phyloP scores from a whole-genome alignment of 2,329 filamentous ascomycete genomes.

The Calonectria hongkongensis region DNA sequence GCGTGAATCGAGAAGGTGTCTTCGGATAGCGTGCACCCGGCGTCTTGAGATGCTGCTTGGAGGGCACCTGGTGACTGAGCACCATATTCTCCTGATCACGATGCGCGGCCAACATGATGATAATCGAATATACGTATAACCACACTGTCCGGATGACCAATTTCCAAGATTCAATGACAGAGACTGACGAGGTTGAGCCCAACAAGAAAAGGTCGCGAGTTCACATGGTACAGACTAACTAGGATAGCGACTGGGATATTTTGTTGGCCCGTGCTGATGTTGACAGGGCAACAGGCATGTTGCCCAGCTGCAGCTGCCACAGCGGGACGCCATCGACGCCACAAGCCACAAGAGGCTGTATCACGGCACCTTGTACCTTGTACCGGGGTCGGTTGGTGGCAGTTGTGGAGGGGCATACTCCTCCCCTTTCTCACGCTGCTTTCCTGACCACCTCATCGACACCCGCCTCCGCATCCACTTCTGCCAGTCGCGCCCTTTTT shows the following conservation, averaged over 20 bases:
- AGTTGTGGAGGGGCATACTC: slow-evolving; percentile 61
- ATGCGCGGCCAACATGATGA: slow-evolving; percentile 82
- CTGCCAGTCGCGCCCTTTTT: slow-evolving; percentile 56
- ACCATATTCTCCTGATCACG: slow-evolving; percentile 93
- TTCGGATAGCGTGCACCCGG: slow-evolving; percentile 85
- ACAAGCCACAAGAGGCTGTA: slow-evolving; percentile 56
- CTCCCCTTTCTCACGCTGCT: slow-evolving; percentile 59
- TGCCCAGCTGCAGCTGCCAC: slow-evolving; percentile 25
- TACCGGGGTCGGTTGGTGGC: slow-evolving; percentile 48
- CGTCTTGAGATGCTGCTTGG: slow-evolving; percentile 89
- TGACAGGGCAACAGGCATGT: slow-evolving; percentile 56
- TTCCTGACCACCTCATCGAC: slow-evolving; percentile 59
- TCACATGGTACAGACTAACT: slow-evolving; percentile 8
- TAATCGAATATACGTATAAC: neutral
- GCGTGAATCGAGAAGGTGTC: slow-evolving; percentile 85
- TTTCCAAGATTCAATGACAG: slow-evolving; percentile 38
- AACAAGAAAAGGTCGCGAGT: slow-evolving; percentile 35
- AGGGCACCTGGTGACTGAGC: slow-evolving; percentile 82
- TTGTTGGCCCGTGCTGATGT: slow-evolving; percentile 49
- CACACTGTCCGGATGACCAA: slow-evolving; percentile 28
- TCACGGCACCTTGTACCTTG: slow-evolving; percentile 44
- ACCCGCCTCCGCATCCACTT: slow-evolving; percentile 52
- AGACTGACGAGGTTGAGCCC: slow-evolving; percentile 26
- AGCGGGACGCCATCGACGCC: slow-evolving; percentile 41
- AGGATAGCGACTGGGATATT: slow-evolving; percentile 46